Percentiles rank a stretch among this genome's conserved stretches.
Conservation (phyloP, 2,329 filamentous ascomycete species). For the Aspergillus sp. region DNA sequence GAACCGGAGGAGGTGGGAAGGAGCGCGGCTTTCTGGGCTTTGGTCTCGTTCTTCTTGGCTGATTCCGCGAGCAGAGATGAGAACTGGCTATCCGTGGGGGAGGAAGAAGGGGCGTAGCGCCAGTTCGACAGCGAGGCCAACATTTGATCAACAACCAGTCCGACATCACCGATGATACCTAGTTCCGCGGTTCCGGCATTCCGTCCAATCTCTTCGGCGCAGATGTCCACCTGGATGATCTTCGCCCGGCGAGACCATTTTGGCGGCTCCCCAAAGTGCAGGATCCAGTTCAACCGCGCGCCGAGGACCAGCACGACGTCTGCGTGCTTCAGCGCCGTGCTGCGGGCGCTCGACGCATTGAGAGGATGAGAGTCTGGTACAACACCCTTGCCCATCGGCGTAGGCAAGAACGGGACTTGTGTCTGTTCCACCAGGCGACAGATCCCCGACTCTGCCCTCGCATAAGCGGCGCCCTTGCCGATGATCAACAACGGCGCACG, state of each 20-base stretch:
- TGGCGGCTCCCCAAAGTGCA: constrained; percentile 56
- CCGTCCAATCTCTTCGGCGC: constrained; percentile 54
- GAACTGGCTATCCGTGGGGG: constrained; percentile 31
- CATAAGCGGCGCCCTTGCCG: constrained; percentile 58
- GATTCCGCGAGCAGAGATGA: constrained; percentile 28
- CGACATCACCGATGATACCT: constrained; percentile 54
- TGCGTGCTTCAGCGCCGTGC: constrained; percentile 52
- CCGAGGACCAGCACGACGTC: constrained; percentile 58
- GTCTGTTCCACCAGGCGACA: constrained; percentile 48
- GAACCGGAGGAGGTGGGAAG: constrained; percentile 29
- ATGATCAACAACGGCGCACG: constrained; percentile 54
- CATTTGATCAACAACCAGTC: constrained; percentile 50
- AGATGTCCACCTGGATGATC: constrained; percentile 58
- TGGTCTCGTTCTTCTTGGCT: constrained; percentile 48
- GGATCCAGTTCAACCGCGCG: constrained; percentile 59
- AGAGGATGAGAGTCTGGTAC: constrained; percentile 54
- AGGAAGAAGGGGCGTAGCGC: constrained; percentile 40
- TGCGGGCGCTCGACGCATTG: constrained; percentile 56
- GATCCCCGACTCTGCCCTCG: constrained; percentile 49
- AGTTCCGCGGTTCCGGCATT: constrained; percentile 51
- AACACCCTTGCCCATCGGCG: constrained; percentile 61
- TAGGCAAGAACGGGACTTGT: constrained; percentile 56
- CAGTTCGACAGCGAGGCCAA: constrained; percentile 42
- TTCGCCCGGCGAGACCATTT: constrained; percentile 53
- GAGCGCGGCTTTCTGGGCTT: constrained; percentile 44